phyloP scores from a whole-genome alignment of 345 rosid species.

The Brassica cretica region DNA sequence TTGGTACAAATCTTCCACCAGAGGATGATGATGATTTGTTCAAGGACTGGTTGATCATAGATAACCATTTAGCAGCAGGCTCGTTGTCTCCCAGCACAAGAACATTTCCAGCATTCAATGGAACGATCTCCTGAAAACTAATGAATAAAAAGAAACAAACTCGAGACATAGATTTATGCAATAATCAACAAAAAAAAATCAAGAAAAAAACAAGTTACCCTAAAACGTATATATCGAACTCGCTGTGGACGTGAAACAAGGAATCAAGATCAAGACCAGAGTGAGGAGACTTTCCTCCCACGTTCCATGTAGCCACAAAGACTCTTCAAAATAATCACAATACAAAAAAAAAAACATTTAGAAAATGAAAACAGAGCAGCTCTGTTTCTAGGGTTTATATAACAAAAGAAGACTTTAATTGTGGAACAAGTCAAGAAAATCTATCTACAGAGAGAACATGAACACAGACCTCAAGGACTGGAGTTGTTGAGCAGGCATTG shows the following conservation, averaged over 20 bases:
- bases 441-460: background rate
- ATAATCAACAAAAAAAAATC: background rate
- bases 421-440: constrained; percentile 5
- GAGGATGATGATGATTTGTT: constrained; percentile 46
- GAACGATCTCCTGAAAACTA: constrained; percentile 98
- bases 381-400: constrained; percentile 11
- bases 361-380: constrained; percentile 22
- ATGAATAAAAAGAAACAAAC: background rate
- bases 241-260: constrained; percentile 64
- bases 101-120: constrained; percentile 94
- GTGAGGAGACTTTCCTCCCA: constrained; percentile 85
- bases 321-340: constrained; percentile 47
- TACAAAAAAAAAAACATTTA: background rate
- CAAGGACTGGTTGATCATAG: constrained; percentile 70
- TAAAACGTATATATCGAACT: constrained; percentile 74
- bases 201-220: constrained; percentile 51
- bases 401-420: background rate
- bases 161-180: background rate
- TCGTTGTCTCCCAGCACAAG: constrained; percentile 92
- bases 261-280: constrained; percentile 61
- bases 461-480: constrained; percentile 65
- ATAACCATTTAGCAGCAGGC: constrained; percentile 91
- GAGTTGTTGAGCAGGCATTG: constrained; percentile 48
- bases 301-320: constrained; percentile 96
- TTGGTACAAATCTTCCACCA: constrained; percentile 28